Percentiles rank a stretch among this genome's conserved stretches.
Conservation (phyloP, 2,329 filamentous ascomycete genomes). For the Fusarium siculi region DNA sequence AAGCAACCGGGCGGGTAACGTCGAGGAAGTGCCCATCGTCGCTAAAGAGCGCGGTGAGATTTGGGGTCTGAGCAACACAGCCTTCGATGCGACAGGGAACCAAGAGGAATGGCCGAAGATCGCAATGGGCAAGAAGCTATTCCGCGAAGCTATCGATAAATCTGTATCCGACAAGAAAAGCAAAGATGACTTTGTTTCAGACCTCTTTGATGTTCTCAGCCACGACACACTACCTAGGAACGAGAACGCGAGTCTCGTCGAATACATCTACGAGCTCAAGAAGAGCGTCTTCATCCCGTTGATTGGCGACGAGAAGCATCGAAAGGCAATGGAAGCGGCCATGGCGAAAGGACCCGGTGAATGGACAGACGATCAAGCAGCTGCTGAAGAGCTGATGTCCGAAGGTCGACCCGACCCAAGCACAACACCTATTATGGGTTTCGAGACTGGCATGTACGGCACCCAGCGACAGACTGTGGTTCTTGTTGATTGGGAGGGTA, state of each 20-base stretch:
- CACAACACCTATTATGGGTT: constrained; percentile 51
- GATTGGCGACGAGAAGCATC: constrained; percentile 62
- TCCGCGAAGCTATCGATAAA: constrained; percentile 56
- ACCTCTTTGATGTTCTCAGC: constrained; percentile 66
- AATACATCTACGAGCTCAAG: constrained; percentile 64
- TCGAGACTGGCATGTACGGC: constrained; percentile 70
- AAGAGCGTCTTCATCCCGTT: constrained; percentile 71
- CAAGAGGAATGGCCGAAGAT: constrained; percentile 71
- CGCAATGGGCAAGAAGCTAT: constrained; percentile 59
- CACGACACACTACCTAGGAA: constrained; percentile 63
- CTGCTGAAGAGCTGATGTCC: constrained; percentile 50
- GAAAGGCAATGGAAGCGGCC: constrained; percentile 57
- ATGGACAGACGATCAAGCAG: constrained; percentile 52
- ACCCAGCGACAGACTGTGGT: constrained; percentile 73
- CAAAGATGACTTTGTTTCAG: constrained; percentile 62
- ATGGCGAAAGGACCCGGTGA: constrained; percentile 51
- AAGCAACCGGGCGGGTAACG: constrained; percentile 67
- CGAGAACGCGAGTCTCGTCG: constrained; percentile 59
- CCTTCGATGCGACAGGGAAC: constrained; percentile 56
- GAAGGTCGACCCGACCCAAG: constrained; percentile 53
- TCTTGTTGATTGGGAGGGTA: constrained; percentile 71
- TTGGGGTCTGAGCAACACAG: constrained; percentile 72
- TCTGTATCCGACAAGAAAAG: constrained; percentile 50
- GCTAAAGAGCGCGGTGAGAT: constrained; percentile 61
- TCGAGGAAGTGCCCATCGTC: constrained; percentile 68